Evolutionary conservation across 2,329 filamentous ascomycete genomes (phyloP).

Genomic region (Tolypocladium pustulatum): DNA sequence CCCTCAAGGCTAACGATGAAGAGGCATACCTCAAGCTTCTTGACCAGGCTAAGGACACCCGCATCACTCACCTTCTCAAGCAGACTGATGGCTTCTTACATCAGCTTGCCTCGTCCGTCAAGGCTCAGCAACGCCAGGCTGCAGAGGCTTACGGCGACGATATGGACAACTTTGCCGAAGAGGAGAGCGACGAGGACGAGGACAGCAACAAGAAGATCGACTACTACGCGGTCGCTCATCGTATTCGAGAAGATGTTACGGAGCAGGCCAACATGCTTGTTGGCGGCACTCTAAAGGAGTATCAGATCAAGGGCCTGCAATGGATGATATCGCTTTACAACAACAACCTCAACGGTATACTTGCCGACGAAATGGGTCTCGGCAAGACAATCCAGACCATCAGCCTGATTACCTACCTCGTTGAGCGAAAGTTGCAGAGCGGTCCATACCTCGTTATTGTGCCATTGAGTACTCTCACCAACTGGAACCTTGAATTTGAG

Average conservation of each 20-base stretch:
- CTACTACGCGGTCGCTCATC: conserved; percentile 97
- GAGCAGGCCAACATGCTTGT: conserved; percentile 78
- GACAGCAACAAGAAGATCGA: conserved; percentile 76
- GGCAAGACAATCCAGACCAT: conserved; percentile 99
- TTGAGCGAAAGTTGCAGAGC: conserved; percentile 85
- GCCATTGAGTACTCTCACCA: conserved; percentile 90
- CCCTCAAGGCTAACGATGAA: conserved; percentile 97
- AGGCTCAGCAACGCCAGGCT: conserved; percentile 79
- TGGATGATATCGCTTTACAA: conserved; percentile 99
- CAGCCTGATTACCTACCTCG: conserved; percentile 91
- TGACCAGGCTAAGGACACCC: conserved; percentile 97
- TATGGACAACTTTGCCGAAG: conserved; percentile 37
- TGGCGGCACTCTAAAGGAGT: conserved; percentile 89
- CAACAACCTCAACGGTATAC: conserved; percentile 98
- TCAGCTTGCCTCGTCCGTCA: conserved; percentile 89
- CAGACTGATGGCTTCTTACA: conserved; percentile 97
- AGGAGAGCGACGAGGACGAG: conserved; percentile 60
- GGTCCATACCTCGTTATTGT: conserved; percentile 96
- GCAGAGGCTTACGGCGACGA: conserved; percentile 69
- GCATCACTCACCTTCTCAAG: conserved; percentile 92
- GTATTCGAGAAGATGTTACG: conserved; percentile 83
- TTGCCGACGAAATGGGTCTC: conserved; percentile 99
- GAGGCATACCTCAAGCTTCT: conserved; percentile 97
- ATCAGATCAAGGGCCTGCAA: conserved; percentile 95
- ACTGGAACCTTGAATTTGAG: conserved; percentile 98